These are phyloP conservation scores for Prosopis cineraria DNA, from an alignment of 306 rosid genomes.

Conservation along the genomic window DNA sequence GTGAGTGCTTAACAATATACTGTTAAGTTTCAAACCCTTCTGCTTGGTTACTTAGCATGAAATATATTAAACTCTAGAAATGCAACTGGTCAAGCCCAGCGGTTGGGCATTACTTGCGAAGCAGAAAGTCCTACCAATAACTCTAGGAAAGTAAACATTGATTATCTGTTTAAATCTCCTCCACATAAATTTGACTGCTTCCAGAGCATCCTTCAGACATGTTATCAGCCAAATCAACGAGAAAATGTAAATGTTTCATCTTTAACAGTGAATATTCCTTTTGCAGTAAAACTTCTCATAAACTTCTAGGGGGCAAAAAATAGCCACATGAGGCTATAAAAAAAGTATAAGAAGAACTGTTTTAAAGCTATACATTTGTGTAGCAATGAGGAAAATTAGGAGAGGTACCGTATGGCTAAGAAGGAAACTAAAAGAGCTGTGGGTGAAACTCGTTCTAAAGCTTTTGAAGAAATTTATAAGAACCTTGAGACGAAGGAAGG, in stretches of 20 bases:
- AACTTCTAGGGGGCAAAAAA: neutral
- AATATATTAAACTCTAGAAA: neutral
- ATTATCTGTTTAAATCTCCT: conserved; percentile 4
- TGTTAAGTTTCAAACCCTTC: neutral
- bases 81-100: neutral
- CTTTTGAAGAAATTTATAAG: too few relatives aligned
- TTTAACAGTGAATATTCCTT: neutral
- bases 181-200: neutral
- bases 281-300: neutral
- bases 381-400: too few relatives aligned
- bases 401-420: too few relatives aligned
- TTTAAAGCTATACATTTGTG: too few relatives aligned
- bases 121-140: neutral
- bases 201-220: neutral
- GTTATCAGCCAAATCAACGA: neutral
- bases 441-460: too few relatives aligned
- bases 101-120: neutral
- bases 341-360: too few relatives aligned
- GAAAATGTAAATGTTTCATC: neutral
- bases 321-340: neutral
- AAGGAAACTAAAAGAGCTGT: too few relatives aligned
- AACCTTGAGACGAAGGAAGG: too few relatives aligned
- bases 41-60: neutral
- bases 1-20: neutral
- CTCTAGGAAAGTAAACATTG: conserved; percentile 5